Evolutionary conservation across 177 flowering plant species (phyloP), one percentile per base, ranked within the genome.

Genomic region (Tripterygium wilfordii): DNA sequence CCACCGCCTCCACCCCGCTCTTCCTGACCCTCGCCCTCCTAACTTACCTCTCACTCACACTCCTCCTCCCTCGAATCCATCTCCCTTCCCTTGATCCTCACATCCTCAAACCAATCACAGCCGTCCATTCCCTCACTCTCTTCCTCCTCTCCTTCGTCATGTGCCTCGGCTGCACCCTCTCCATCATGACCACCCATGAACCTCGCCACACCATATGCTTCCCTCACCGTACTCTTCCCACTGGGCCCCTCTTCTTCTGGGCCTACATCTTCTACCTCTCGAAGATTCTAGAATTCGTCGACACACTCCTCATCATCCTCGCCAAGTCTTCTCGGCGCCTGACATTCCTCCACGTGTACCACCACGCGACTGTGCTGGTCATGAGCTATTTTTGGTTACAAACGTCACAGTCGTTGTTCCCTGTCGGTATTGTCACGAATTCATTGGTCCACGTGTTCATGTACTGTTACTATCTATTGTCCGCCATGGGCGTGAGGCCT

Each of bases 261-360:
- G 88, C 91, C 58, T 65, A 88, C 78, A 37, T 86, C 17, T 88
- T 85, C 74, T 92, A 92, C 72, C 82, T 85, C 62, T 92, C 98
- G 18, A 88, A 86, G 36, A 48, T 88, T 44, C 65, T 76, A 14
- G 96, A 86, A 46, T 84, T 83, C 75, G 16, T 71, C 16, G 96
- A 88, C 63, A 88, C 96, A 15, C 70, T 82, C 23, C 40, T 90
- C 40, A 88, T 92, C 72, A 48, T 92, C 42, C 37, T 85, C n/a
- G 57, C 56, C 57, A 53, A 56, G 0, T 45, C 69, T 13, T n/a
- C n/a, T 48, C 60, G 65, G 19, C 76, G 94, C 48, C 80, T 88
- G 18, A 56, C 95, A 3, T 86, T 89, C 71, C 83, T 92, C 66
- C 99, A 92, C 76, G 97, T 92, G 53, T 89, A 89, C 76, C 99